Base-by-base conservation (phyloP, 306 rosid species). In the Crotalaria pallida region DNA sequence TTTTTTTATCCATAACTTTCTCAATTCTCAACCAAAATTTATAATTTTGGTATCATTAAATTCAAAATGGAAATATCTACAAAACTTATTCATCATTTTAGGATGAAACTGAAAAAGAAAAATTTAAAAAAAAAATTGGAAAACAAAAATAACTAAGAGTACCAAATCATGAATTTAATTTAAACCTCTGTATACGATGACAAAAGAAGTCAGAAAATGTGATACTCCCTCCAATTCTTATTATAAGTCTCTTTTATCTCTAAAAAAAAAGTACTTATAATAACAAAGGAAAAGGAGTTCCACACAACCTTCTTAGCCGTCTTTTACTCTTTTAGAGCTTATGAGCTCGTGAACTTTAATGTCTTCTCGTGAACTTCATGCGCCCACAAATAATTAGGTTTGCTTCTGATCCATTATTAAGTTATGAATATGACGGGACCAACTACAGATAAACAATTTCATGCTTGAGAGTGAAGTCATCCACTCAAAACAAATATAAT, bases 281-380 rank as follows among this genome's bases (percentile, higher is more conserved):
- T 61, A 27, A 52, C 44, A 7, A 40, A 44, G 60, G 13, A 45
- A 33, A 60, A 41, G 17, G 63, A 45, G 64, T 43, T 65, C 71
- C 67, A 64, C 66, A 63, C 33, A 80, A 65, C 27, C 18, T 83
- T 79, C 80, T 74, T 58, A 77, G 84, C 85, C 88, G 87, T 85
- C 84, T 52, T 79, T 53, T 79, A 65, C 86, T 85, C 84, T 52
- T 79, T 53, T 79, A 65, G 88, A 80, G 87, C 3, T 77, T 29
- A 53, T 55, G 71, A 36, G 82, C 87, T 85, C 95, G 95, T 88
- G 94, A 85, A 83, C 84, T 73, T 63, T 50, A 4, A 67, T 45
- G 56, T 18, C 36, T 62, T 55, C 90, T 69, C 88, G 93, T 88
- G 94, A 88, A 71, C 87, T 72, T 62, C 72, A 77, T 69, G 74